A percentile compares a stretch with the other conserved stretches of the same genome.
Evolutionary conservation across 257 asterid species (phyloP).

Genomic region (Mitragyna speciosa): DNA sequence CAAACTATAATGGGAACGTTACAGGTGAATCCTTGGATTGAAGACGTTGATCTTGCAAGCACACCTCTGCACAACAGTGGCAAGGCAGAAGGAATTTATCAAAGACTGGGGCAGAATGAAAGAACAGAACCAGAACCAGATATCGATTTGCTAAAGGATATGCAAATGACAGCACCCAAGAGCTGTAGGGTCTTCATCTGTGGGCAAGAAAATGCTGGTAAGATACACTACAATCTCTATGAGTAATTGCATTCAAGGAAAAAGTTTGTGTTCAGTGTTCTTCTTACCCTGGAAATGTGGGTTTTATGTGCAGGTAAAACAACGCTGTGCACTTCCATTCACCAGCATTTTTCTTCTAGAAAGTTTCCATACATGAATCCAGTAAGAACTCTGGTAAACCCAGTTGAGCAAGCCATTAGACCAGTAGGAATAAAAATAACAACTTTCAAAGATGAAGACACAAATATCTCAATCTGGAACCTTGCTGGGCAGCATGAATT

Average conservation of each 20-base stretch:
- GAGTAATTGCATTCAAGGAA: neutral
- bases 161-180: constrained; percentile 64
- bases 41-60: constrained; percentile 59
- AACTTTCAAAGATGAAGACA: constrained; percentile 61
- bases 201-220: constrained; percentile 78
- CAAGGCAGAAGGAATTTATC: constrained; percentile 54
- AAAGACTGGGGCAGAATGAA: constrained; percentile 57
- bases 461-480: constrained; percentile 77
- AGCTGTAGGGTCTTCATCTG: constrained; percentile 66
- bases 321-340: constrained; percentile 58
- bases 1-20: constrained; percentile 55
- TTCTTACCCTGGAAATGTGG: neutral
- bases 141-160: constrained; percentile 58
- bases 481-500: constrained; percentile 72
- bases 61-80: constrained; percentile 70
- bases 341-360: constrained; percentile 52
- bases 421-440: constrained; percentile 59
- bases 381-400: constrained; percentile 66
- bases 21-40: constrained; percentile 88
- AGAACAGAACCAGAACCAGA: constrained; percentile 41
- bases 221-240: neutral
- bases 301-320: constrained; percentile 51
- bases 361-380: constrained; percentile 61
- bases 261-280: neutral
- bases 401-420: constrained; percentile 70